phyloP scores from a whole-genome alignment of 1,139 yeast genomes.

The Saccharomyces hybrid region DNA sequence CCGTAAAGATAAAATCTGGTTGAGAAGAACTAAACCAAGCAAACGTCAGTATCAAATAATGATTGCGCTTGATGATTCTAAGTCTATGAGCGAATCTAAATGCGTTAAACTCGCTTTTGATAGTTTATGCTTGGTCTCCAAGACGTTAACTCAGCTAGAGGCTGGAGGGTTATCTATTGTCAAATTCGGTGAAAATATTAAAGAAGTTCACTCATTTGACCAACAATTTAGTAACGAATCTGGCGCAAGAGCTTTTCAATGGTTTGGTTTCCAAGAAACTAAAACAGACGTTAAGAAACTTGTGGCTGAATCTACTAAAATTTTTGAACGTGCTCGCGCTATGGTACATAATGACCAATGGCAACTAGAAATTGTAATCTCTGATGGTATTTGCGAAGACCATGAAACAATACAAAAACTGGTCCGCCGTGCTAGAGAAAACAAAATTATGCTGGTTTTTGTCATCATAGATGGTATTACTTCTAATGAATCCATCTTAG shows the following conservation, averaged over 20 bases:
- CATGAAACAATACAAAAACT: constrained; percentile 74
- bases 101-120: constrained; percentile 89
- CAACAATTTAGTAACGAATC: constrained; percentile 74
- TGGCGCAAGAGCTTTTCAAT: constrained; percentile 77
- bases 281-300: constrained; percentile 75
- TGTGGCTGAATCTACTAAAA: constrained; percentile 60
- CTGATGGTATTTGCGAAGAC: constrained; percentile 96
- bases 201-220: constrained; percentile 84
- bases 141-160: constrained; percentile 88
- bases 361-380: constrained; percentile 87
- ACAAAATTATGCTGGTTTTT: constrained; percentile 89
- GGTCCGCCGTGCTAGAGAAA: constrained; percentile 88
- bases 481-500: constrained; percentile 78
- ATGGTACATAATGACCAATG: constrained; percentile 60
- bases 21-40: constrained; percentile 94
- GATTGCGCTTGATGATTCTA: constrained; percentile 96
- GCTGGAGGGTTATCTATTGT: constrained; percentile 90
- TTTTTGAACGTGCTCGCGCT: constrained; percentile 60
- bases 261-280: constrained; percentile 87
- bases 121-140: constrained; percentile 87
- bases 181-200: constrained; percentile 79
- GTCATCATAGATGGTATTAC: constrained; percentile 88
- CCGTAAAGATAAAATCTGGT: constrained; percentile 97
- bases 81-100: constrained; percentile 91
- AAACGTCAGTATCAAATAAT: constrained; percentile 95